Base-by-base conservation (phyloP, 345 rosid genomes). In the Eucalyptus polybractea region DNA sequence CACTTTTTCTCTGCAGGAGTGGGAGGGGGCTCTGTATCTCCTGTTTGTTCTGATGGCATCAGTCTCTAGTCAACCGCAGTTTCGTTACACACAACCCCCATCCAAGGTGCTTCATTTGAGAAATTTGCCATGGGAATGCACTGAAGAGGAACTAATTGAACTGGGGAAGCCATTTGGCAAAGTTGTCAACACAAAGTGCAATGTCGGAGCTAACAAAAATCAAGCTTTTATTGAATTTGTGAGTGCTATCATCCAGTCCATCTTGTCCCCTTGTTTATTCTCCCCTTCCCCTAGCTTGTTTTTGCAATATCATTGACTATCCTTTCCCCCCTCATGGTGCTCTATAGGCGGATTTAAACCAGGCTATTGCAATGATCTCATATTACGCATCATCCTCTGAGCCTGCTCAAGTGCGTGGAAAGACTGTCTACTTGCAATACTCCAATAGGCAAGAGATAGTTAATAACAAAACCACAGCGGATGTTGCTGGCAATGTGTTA, bases 211-310 rank as follows among this genome's bases (percentile, higher is more conserved):
- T 5, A 98, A 98, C 92, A 93, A 95, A 27, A 98, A 98, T 87
- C 99, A 98, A 91, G 99, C 99, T 90, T 98, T 98, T 92, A 98
- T 98, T 90, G 99, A 98, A 90, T 96, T 98, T 92, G 99, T 98
- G 90, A 95, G 99, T 92, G 50, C 62, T 50, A 40, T 89, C 50
- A 51, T 87, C 88, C 24, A 69, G 47, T 42, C 40, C 56, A 47
- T 87, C 88, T 27, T 60, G 51, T 42, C 31, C 56, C 76, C 19
- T 69, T 87, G 6, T 45, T 56, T 53, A 15, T 67, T 90, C 83
- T 80, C 58, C 54, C 51, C 19, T 17, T n/a, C 31, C 31, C 44
- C 67, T 53, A 16, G 27, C 10, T 86, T 53, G 42, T 33, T 47
- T 86, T 86, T 86, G 42, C 42, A 5, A 86, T 85, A 47, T 49